Base-by-base conservation (phyloP, 352 stramenopile genomes). In the Peronospora farinosa region DNA sequence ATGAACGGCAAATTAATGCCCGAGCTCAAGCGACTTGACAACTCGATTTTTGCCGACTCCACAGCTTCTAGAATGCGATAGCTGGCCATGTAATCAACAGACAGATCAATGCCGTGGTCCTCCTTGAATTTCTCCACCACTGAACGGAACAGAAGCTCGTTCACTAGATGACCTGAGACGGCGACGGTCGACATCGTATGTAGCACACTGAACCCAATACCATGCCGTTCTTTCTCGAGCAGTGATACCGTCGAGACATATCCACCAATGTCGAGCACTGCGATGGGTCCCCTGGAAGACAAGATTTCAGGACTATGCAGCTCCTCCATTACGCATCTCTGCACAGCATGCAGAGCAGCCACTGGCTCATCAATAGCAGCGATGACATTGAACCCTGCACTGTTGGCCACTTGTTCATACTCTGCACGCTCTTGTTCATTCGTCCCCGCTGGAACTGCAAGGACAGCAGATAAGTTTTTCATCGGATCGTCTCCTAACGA, bases 1-100 rank as follows among this genome's bases (percentile, higher is more conserved):
- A 89, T 86, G 52, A 89, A 89, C 36, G 78, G 78, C 0, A 90
- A 61, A 50, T 90, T 86, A 33, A 88, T 68, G 23, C 86, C 76
- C 1, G 72, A 86, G 47, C 54, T 77, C 16, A 46, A 46, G 1
- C 67, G 66, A 33, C 57, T 74, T 13, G 74, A 86, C 10, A 90
- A 59, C 51, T 90, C 78, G 17, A 75, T 72, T 58, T 90, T 90
- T 8, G 78, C 78, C n/a, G 66, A 47, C 38, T 90, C 74, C 0
- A 84, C 74, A 5, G 78, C 74, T 23, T 90, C 74, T 10, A 82
- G 40, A 28, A 90, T 78, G 17, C 78, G 76, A 46, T 82, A 81
- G 47, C 72, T 78, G 11, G 78, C 78, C 65, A 88, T 71, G 30
- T 70, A 76, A 39, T 90, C 78, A 13, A 82, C 77, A 1, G 72